Evolutionary conservation across 257 asterid species (phyloP), one percentile per base, ranked within the genome.

Genomic region (Henckelia pumila): DNA sequence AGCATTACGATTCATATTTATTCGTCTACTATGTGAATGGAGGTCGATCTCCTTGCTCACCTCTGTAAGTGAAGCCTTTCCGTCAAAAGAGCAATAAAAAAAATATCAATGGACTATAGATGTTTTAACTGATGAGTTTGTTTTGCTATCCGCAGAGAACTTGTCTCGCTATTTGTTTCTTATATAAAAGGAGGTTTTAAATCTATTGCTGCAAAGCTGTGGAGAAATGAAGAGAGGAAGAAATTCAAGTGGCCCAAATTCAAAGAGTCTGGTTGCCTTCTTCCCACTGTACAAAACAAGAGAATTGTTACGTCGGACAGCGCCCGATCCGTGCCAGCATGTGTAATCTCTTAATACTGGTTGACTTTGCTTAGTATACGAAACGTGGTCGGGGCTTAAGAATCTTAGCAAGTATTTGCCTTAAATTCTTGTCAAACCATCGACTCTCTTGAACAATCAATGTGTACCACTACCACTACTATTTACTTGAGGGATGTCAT

Each of bases 1-100:
- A 88, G 71, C 89, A 87, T 62, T 85, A 84, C 29, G 99, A 94
- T 81, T 83, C 99, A 2, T 91, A 82, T 85, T 81, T 94, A 85
- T 94, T 91, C 78, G 91, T 94, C 78, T 94, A 86, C 84, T 91
- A 85, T 69, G 96, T 91, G 68, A 94, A 94, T 67, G 95, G 95
- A 10, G 91, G 96, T 35, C 95, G 96, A 66, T 90, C 99, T 76
- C 93, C 96, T 53, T 94, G 99, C 88, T 94, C 96, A 56, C 95
- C 90, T 11, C 69, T 91, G 97, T 94, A 84, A 88, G 99, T 90
- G 65, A 59, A 68, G 59, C 29, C 20, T 1, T 47, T 13, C 16
- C 47, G 3, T 9, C 7, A 14, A 28, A 16, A 59, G 19, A 17
- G 52, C 52, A n/a, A n/a, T n/a, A n/a, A n/a, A n/a, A n/a, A n/a